phyloP scores from a whole-genome alignment of 1,139 yeast genomes.

The Saccharomyces hybrid region DNA sequence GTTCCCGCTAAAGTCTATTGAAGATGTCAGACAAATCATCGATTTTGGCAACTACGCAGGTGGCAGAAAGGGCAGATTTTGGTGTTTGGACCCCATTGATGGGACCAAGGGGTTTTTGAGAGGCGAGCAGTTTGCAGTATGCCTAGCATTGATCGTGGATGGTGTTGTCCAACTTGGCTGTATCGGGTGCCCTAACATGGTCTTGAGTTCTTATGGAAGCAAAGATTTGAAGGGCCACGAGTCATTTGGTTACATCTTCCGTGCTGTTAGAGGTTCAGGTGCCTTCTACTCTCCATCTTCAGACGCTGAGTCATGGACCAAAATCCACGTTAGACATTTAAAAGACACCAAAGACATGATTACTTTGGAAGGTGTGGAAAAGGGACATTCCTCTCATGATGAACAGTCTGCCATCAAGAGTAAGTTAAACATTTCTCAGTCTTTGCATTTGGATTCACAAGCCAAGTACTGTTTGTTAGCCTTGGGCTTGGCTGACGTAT shows the following conservation, averaged over 20 bases:
- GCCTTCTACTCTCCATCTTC: slow-evolving; percentile 51
- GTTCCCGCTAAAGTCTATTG: slow-evolving; percentile 31
- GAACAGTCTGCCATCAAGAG: slow-evolving; percentile 72
- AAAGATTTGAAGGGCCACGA: slow-evolving; percentile 26
- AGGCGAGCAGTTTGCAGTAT: slow-evolving; percentile 95
- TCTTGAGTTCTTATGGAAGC: slow-evolving; percentile 18
- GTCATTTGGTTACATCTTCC: slow-evolving; percentile 38
- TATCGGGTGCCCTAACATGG: slow-evolving; percentile 89
- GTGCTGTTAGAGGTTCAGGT: slow-evolving; percentile 70
- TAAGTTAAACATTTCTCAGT: slow-evolving; percentile 46
- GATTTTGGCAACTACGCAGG: slow-evolving; percentile 76
- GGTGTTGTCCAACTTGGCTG: slow-evolving; percentile 84
- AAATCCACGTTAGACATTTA: slow-evolving; percentile 33
- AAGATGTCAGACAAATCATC: slow-evolving; percentile 54
- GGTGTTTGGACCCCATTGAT: slow-evolving; percentile 98
- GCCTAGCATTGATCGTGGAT: slow-evolving; percentile 80
- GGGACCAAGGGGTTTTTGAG: slow-evolving; percentile 96
- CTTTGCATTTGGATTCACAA: slow-evolving; percentile 80
- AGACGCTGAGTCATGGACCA: slow-evolving; percentile 28
- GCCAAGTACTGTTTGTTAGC: slow-evolving; percentile 91
- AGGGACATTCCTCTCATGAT: slow-evolving; percentile 88
- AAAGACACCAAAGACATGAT: slow-evolving; percentile 41
- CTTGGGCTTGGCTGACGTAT: slow-evolving; percentile 86
- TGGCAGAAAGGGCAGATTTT: slow-evolving; percentile 70
- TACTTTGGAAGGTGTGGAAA: slow-evolving; percentile 87